These are phyloP conservation scores for Wallacemonas sp. DNA, from an alignment of 208 protist species.

Conservation along the genomic window DNA sequence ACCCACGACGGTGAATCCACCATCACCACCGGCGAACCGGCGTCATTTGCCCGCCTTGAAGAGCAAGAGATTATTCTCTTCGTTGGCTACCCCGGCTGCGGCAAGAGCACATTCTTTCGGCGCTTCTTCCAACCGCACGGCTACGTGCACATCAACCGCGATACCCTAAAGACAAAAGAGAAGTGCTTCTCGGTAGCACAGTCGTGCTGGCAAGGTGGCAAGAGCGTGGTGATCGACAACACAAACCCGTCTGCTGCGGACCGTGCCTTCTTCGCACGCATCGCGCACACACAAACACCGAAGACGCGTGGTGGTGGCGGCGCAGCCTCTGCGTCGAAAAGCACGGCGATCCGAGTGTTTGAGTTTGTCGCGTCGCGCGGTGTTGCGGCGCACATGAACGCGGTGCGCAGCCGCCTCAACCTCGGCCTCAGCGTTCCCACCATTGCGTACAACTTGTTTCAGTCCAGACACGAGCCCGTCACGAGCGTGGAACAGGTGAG, in stretches of 20 bases:
- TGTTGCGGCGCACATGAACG: constrained; percentile 82
- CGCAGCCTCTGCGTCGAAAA: no score
- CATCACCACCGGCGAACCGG: constrained; percentile 12
- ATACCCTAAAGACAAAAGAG: constrained; percentile 67
- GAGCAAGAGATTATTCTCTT: constrained; percentile 86
- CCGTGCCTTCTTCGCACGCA: constrained; percentile 52
- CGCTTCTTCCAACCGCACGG: constrained; percentile 77
- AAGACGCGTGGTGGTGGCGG: background rate
- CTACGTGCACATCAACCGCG: constrained; percentile 81
- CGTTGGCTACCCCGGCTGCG: constrained; percentile 79
- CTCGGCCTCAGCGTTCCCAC: constrained; percentile 30
- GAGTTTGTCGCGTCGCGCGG: constrained; percentile 45
- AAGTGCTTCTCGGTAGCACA: constrained; percentile 55
- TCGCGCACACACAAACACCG: constrained; percentile 17
- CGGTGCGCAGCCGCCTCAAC: constrained; percentile 42
- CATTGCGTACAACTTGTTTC: constrained; percentile 61
- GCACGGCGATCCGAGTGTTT: constrained; percentile 68
- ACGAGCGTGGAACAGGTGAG: constrained; percentile 29
- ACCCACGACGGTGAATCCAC: constrained; percentile 9
- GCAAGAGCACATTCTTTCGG: constrained; percentile 89
- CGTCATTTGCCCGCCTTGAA: constrained; percentile 11
- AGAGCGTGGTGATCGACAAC: constrained; percentile 91
- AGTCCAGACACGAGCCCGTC: constrained; percentile 32
- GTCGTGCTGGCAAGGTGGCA: constrained; percentile 42
- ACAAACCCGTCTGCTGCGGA: constrained; percentile 71